Percentiles rank a stretch among this genome's conserved stretches.
Evolutionary conservation across 257 asterid genomes (phyloP).

Genomic region (Ilex asprella): DNA sequence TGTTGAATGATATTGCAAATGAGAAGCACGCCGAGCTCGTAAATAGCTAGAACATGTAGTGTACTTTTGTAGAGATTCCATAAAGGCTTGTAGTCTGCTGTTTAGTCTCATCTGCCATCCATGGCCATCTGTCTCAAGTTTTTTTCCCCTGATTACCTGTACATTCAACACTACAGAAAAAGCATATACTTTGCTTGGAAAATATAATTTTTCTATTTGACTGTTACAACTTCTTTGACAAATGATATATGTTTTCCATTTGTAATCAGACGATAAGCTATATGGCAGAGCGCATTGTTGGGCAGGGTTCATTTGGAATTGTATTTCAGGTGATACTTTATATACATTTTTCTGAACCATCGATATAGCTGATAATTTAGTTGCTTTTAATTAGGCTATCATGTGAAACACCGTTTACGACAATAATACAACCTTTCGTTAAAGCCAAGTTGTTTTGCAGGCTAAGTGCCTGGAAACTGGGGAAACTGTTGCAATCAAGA

Average conservation of each 20-base stretch:
- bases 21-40: too few species aligned
- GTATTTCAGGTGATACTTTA: constrained; percentile 57
- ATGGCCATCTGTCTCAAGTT: too few species aligned
- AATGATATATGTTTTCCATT: background rate
- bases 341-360: background rate
- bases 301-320: constrained; percentile 85
- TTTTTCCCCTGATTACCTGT: too few species aligned
- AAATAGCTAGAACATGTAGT: too few species aligned
- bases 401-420: background rate
- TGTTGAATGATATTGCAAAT: too few species aligned
- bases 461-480: constrained; percentile 81
- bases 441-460: constrained; percentile 24
- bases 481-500: constrained; percentile 47
- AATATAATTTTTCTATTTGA: background rate
- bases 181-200: background rate
- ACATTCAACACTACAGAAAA: too few species aligned
- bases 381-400: too few species aligned
- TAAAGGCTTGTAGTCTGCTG: too few species aligned
- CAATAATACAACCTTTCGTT: background rate
- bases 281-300: constrained; percentile 90
- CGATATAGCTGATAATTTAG: too few species aligned
- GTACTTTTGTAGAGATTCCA: too few species aligned
- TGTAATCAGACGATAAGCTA: constrained; percentile 63
- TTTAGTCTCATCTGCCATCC: too few species aligned
- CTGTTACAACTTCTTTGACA: constrained; percentile 1